phyloP scores from a whole-genome alignment of 2,329 filamentous ascomycete genomes.

The Colletotrichum tropicicola region DNA sequence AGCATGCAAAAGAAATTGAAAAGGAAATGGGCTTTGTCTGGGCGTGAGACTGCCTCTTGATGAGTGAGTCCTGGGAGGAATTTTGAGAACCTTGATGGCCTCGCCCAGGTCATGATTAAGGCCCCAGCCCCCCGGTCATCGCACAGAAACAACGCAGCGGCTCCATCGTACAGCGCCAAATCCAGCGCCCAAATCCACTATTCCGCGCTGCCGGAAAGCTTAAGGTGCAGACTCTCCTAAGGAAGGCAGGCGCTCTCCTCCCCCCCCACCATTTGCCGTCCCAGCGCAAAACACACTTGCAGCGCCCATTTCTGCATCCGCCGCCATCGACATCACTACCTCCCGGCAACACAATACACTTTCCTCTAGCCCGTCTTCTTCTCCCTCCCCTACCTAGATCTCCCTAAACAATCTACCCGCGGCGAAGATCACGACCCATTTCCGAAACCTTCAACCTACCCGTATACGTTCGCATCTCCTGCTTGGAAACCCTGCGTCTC shows the following conservation, averaged over 20 bases:
- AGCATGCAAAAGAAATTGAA: conserved; percentile 8
- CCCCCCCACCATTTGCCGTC: background rate
- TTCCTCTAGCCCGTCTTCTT: background rate
- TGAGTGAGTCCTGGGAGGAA: background rate
- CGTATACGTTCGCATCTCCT: background rate
- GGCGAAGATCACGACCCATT: too few species aligned
- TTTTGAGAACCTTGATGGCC: conserved; percentile 15
- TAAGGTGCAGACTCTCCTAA: conserved; percentile 18
- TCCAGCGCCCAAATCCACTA: conserved; percentile 16
- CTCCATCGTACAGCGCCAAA: conserved; percentile 15
- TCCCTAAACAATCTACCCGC: too few species aligned
- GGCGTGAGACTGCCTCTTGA: conserved; percentile 12
- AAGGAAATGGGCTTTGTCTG: conserved; percentile 23
- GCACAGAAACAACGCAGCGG: conserved; percentile 22
- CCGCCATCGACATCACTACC: conserved; percentile 16
- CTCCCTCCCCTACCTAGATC: too few species aligned
- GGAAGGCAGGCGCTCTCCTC: background rate
- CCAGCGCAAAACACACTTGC: background rate
- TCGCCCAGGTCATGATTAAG: conserved; percentile 10
- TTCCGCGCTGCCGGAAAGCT: conserved; percentile 20
- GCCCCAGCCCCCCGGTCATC: conserved; percentile 1
- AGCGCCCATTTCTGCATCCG: conserved; percentile 1
- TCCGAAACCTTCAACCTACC: too few species aligned
- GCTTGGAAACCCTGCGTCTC: background rate
- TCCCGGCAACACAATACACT: conserved; percentile 6